A percentile compares a stretch with the other conserved stretches of the same genome.
phyloP scores from a whole-genome alignment of 176 grass and related monocot species.

The Urochloa ruziziensis region DNA sequence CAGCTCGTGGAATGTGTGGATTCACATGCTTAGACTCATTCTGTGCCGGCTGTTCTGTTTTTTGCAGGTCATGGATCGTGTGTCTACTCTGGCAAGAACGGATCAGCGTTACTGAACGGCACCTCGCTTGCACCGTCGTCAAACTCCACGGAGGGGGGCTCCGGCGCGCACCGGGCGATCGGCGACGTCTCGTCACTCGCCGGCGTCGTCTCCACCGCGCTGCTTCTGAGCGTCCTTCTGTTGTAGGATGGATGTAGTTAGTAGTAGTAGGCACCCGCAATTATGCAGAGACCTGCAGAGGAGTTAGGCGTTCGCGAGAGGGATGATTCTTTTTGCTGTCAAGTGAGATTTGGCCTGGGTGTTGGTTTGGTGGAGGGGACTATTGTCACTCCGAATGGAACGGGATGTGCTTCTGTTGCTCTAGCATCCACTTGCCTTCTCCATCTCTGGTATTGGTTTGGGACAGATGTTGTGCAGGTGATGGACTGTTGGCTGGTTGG shows the following conservation, averaged over 20 bases:
- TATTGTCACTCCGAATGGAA: slow-evolving; percentile 11
- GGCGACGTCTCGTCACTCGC: slow-evolving; percentile 20
- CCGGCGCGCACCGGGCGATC: slow-evolving; percentile 26
- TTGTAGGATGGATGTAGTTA: slow-evolving; percentile 48
- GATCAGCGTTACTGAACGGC: slow-evolving; percentile 61
- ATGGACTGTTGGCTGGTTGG: background rate
- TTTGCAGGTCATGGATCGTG: slow-evolving; percentile 69
- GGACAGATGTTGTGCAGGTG: background rate
- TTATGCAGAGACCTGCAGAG: slow-evolving; percentile 9
- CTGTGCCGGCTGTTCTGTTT: background rate
- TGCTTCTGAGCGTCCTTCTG: slow-evolving; percentile 34
- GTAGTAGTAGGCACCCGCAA: slow-evolving; percentile 3
- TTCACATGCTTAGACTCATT: background rate
- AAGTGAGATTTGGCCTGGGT: slow-evolving; percentile 25
- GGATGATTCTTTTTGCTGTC: slow-evolving; percentile 36
- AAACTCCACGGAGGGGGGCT: slow-evolving; percentile 60
- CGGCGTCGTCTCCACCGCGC: background rate
- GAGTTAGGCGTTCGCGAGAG: slow-evolving; percentile 28
- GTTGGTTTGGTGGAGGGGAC: slow-evolving; percentile 5
- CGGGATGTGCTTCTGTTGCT: slow-evolving; percentile 9
- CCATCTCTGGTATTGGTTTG: background rate
- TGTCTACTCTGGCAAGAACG: slow-evolving; percentile 67
- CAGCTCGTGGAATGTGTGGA: background rate
- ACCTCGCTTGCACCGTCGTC: slow-evolving; percentile 67
- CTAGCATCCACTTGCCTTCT: background rate